Percentiles rank a stretch among this genome's conserved stretches.
Evolutionary conservation across 2,329 filamentous ascomycete species (phyloP).

Genomic region (Colletotrichum sp.): DNA sequence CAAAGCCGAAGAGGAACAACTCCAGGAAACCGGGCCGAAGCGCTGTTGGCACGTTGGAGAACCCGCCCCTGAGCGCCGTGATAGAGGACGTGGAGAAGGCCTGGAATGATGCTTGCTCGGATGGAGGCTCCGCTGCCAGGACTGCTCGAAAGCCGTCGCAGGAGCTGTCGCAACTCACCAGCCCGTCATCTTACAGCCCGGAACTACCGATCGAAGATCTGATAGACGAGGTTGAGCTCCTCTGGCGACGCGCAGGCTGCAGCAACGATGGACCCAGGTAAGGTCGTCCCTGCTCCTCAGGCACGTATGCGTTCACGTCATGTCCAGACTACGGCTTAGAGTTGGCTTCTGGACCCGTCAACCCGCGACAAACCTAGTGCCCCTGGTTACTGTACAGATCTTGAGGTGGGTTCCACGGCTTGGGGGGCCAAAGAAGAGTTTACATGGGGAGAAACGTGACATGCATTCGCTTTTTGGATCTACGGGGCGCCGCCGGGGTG

Average conservation of each 20-base stretch:
- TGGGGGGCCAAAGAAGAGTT: background rate
- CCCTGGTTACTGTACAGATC: background rate
- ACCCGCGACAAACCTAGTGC: background rate
- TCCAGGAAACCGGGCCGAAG: background rate
- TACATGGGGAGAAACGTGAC: background rate
- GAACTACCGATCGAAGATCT: conserved; percentile 5
- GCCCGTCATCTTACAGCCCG: background rate
- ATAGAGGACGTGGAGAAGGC: background rate
- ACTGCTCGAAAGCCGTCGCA: background rate
- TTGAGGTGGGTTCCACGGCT: background rate
- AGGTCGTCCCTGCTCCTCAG: background rate
- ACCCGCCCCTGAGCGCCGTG: background rate
- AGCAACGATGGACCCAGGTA: background rate
- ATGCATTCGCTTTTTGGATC: background rate
- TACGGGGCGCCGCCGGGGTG: background rate
- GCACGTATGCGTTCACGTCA: background rate
- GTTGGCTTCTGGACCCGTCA: background rate
- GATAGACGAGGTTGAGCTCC: conserved; percentile 17
- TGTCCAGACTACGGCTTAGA: background rate
- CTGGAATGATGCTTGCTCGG: background rate
- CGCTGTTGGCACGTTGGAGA: background rate
- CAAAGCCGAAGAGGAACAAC: background rate
- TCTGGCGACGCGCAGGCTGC: conserved; percentile 5
- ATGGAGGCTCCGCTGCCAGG: background rate
- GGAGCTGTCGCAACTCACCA: background rate